Base-by-base conservation (phyloP, 805 yeast genomes). In the Ogataea allantospora region DNA sequence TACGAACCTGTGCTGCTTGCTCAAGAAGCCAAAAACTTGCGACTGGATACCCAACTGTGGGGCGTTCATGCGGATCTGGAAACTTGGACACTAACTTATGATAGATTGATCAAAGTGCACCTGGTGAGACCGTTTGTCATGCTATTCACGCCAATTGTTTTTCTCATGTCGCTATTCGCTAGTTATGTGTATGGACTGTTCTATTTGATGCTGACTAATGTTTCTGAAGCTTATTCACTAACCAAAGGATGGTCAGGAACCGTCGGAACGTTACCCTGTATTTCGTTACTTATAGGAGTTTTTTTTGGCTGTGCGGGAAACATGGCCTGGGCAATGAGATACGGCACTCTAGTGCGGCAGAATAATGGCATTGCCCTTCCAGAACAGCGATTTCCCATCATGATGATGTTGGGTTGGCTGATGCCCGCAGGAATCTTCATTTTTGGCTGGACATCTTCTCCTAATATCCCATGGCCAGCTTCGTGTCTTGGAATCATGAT, bases 391-490 rank as follows among this genome's bases (percentile, higher is more conserved):
- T 65, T 80, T 42, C 70, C 70, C 7, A 65, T 77, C 2, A 70
- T 78, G 76, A 75, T 76, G 44, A 57, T 65, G 11, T 63, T 73
- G 13, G 78, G 83, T 1, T 45, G 80, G 23, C 51, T 71, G 12
- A 68, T 77, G 45, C 80, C 87, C 0, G 65, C 68, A 10, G 88
- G 87, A 69, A 61, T 78, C 30, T 76, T 81, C 50, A 58, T 80
- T 55, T 68, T 78, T 51, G 83, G 82, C 7, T 82, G 87, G 87
- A 66, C 83, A 0, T 72, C 77, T 38, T 51, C 55, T 22, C 47
- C 55, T 7, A 40, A 47, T 7, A 57, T 71, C 14, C 77, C 65
- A 44, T 75, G 79, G 79, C 59, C 71, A n/a, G 75, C 68, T 6
- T 85, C 82, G 2, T 53, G 56, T 20, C 63, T 81, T 20, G 89